Evolutionary conservation across 768 basidiomycete species (phyloP), one percentile per base, ranked within the genome.

Genomic region (Serendipita indica): DNA sequence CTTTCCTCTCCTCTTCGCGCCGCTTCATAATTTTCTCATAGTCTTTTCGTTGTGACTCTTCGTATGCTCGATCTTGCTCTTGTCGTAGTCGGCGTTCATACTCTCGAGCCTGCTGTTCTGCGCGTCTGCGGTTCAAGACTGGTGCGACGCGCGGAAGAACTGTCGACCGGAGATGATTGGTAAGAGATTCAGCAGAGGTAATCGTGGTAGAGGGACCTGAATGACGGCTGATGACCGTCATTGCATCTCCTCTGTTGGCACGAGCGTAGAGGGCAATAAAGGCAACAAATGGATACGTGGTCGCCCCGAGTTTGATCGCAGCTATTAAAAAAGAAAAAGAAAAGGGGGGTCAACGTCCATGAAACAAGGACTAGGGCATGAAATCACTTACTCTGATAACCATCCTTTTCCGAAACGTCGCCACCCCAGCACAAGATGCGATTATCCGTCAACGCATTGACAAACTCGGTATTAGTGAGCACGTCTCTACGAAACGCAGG

Each of bases 221-320:
- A 64, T 96, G 85, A 1, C 90, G 83, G 1, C 91, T 88, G 20
- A 98, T 76, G 41, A 97, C 79, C 14, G 89, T 89, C 12, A 97
- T 74, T 2, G 75, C 70, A 0, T 86, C 78, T 0, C 70, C 65
- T 30, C 67, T 64, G 3, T 71, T 67, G 30, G 69, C 57, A 22
- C 52, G 78, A 0, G 89, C 83, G 66, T 97, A 89, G 49, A 96
- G 79, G 1, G 92, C 84, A 49, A 96, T 69, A 69, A 97, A 99
- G 0, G 89, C 88, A 49, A 99, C 76, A 62, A 93, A 93, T 0
- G 94, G 96, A 65, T 86, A 96, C 0, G 92, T 90, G 1, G 92
- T 91, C 2, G 84, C 84, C 66, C 88, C 82, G 0, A 97, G 73
- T 67, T 86, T 88, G 65, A 84, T 79, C 12, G 81, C 73, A 28